phyloP scores from a whole-genome alignment of 2,329 filamentous ascomycete genomes.

The Aureobasidium subglaciale region DNA sequence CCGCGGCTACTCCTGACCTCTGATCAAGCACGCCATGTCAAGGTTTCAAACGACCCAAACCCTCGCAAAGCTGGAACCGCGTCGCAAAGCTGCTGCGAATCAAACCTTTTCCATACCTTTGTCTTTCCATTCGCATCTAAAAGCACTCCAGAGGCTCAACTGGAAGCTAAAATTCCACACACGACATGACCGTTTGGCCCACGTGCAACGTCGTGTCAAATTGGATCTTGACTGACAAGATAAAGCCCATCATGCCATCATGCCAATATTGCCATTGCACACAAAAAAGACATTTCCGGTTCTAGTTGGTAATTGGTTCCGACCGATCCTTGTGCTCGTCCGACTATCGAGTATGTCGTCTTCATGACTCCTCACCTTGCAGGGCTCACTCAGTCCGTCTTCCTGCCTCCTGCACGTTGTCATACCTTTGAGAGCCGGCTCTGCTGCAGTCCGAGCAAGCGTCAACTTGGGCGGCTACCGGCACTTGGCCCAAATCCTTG shows the following conservation, averaged over 20 bases:
- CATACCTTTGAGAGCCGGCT: neutral
- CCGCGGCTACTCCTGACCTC: neutral
- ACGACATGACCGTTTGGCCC: slow-evolving; percentile 4
- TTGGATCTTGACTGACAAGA: neutral
- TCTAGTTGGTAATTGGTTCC: neutral
- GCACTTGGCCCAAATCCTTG: neutral
- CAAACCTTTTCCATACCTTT: slow-evolving; percentile 4
- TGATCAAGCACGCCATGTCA: slow-evolving; percentile 11
- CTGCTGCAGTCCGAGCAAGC: neutral
- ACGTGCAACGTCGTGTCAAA: slow-evolving; percentile 9
- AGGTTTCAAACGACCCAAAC: slow-evolving; percentile 8
- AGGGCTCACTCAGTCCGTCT: neutral
- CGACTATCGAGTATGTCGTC: too few species aligned
- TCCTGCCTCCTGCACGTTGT: neutral
- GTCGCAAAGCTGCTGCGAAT: neutral
- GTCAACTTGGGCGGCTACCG: slow-evolving; percentile 1
- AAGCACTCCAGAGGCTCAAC: slow-evolving; percentile 12
- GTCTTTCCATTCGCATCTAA: neutral
- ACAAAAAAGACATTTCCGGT: neutral
- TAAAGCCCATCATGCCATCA: neutral
- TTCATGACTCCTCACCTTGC: neutral
- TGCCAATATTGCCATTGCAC: neutral
- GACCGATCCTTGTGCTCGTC: neutral
- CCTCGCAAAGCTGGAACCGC: neutral
- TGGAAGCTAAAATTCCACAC: slow-evolving; percentile 3